phyloP scores from a whole-genome alignment of 163 green algal species.

The Prototheca stagnorum region DNA sequence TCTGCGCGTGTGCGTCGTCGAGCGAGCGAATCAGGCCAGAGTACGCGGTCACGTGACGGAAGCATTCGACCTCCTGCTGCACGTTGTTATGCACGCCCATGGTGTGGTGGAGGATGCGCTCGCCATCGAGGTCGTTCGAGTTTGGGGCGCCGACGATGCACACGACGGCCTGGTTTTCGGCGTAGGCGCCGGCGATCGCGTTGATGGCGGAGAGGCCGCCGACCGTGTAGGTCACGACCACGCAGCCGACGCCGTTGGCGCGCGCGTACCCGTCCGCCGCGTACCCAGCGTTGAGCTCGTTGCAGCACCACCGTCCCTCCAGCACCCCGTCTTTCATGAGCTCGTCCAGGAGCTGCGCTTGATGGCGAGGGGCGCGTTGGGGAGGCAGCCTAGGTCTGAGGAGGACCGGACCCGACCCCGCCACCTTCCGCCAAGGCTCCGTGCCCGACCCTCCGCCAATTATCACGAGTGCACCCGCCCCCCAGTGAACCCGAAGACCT shows the following conservation, averaged over 20 bases:
- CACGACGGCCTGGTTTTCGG: conserved; percentile 55
- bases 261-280: conserved; percentile 34
- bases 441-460: no score
- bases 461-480: no score
- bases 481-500: no score
- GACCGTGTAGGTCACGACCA: conserved; percentile 55
- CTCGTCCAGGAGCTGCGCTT: conserved; percentile 3
- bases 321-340: background rate
- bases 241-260: conserved; percentile 28
- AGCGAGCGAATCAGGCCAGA: conserved; percentile 42
- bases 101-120: conserved; percentile 52
- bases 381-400: no score
- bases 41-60: conserved; percentile 33
- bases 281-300: conserved; percentile 60
- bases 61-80: conserved; percentile 17
- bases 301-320: conserved; percentile 36
- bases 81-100: conserved; percentile 19
- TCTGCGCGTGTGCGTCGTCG: conserved; percentile 37
- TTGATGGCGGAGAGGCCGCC: conserved; percentile 52
- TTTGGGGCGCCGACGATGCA: conserved; percentile 46
- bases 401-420: no score
- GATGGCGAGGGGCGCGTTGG: no score
- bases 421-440: no score
- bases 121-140: conserved; percentile 52
- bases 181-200: conserved; percentile 30